phyloP scores from a whole-genome alignment of 2,329 filamentous ascomycete species.

The Diaporthe australafricana region DNA sequence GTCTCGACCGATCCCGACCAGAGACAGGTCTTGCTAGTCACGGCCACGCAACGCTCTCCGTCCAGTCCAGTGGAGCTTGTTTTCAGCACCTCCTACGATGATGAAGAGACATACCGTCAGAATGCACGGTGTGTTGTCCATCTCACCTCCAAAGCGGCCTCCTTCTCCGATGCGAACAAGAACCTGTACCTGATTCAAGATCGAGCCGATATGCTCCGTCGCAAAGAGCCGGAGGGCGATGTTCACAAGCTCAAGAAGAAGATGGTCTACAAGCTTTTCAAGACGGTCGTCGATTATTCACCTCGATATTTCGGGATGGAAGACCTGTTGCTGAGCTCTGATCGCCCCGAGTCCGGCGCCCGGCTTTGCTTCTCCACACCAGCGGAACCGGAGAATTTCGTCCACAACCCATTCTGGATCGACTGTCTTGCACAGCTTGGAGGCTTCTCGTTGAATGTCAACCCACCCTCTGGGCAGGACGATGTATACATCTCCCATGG shows the following conservation, averaged over 20 bases:
- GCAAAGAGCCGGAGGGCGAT: not conserved
- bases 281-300: conserved; percentile 70
- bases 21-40: conserved; percentile 60
- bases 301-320: conserved; percentile 71
- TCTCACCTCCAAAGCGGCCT: conserved; percentile 23
- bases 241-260: conserved; percentile 67
- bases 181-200: conserved; percentile 31
- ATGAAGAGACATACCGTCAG: conserved; percentile 70
- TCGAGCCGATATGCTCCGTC: not conserved
- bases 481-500: conserved; percentile 70
- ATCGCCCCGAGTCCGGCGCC: conserved; percentile 55
- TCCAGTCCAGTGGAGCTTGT: conserved; percentile 71
- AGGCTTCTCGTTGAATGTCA: conserved; percentile 70
- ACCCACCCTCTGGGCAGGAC: conserved; percentile 64
- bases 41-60: conserved; percentile 68
- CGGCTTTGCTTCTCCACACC: conserved; percentile 54
- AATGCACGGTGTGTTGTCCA: conserved; percentile 75
- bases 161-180: conserved; percentile 32
- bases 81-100: conserved; percentile 68
- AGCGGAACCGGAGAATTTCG: conserved; percentile 54
- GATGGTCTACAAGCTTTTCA: conserved; percentile 63
- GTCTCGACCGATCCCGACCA: conserved; percentile 69
- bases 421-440: conserved; percentile 69
- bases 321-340: conserved; percentile 65
- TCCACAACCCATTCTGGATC: conserved; percentile 69